phyloP scores from a whole-genome alignment of 495 filamentous ascomycete genomes.

The Penicillium flavigenum region DNA sequence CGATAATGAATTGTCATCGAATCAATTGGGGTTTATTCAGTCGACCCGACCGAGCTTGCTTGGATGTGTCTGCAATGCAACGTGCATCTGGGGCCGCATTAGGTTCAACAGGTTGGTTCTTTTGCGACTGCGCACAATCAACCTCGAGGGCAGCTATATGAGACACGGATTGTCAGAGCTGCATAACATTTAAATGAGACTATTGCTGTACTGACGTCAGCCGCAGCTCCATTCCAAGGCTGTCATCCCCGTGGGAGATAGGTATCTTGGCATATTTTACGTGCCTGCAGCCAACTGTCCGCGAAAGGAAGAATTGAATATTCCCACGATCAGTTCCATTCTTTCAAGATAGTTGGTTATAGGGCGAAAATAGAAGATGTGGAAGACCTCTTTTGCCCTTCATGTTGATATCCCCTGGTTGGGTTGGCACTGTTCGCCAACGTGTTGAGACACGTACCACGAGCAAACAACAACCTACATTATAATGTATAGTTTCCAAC shows the following conservation, averaged over 20 bases:
- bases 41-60: background rate
- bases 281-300: background rate
- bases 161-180: slow-evolving; percentile 20
- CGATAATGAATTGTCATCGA: background rate
- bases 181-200: slow-evolving; percentile 14
- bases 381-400: no score
- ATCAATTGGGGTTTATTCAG: background rate
- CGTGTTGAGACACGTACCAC: no score
- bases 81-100: background rate
- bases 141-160: slow-evolving; percentile 5
- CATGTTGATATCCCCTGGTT: no score
- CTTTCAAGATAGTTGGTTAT: background rate
- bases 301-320: background rate
- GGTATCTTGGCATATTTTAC: background rate
- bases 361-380: no score
- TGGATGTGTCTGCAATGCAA: background rate
- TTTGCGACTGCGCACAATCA: background rate
- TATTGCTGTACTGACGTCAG: slow-evolving; percentile 10
- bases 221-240: slow-evolving; percentile 3
- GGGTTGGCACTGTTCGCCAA: no score
- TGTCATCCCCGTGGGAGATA: slow-evolving; percentile 4
- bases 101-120: background rate
- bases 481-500: no score
- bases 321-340: background rate
- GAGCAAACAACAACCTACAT: no score